Percentiles rank a stretch among this genome's conserved stretches.
phyloP scores from a whole-genome alignment of 305 asterid genomes.

The Solanum chacoense region DNA sequence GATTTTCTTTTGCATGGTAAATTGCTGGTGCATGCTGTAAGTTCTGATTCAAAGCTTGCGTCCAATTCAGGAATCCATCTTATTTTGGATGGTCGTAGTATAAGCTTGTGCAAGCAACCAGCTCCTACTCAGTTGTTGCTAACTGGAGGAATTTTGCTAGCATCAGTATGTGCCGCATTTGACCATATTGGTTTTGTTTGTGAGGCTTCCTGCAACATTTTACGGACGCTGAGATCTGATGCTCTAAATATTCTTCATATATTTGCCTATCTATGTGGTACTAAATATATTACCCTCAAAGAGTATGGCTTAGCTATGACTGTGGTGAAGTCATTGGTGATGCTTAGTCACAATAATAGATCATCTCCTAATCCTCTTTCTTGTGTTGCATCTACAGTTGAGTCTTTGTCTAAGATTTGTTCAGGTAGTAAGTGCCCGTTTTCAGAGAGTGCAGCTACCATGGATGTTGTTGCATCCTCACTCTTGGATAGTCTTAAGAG shows the following conservation, averaged over 20 bases:
- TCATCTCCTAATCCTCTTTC: slow-evolving; percentile 13
- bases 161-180: slow-evolving; percentile 53
- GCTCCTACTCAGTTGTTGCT: slow-evolving; percentile 48
- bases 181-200: slow-evolving; percentile 63
- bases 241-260: slow-evolving; percentile 57
- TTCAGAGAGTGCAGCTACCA: slow-evolving; percentile 40
- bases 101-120: slow-evolving; percentile 25
- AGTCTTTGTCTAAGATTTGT: slow-evolving; percentile 22
- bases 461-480: slow-evolving; percentile 39
- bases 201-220: slow-evolving; percentile 60
- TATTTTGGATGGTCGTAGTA: slow-evolving; percentile 27
- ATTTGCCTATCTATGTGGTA: slow-evolving; percentile 64
- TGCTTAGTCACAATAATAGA: slow-evolving; percentile 41
- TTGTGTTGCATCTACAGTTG: slow-evolving; percentile 14
- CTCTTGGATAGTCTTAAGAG: slow-evolving; percentile 53
- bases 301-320: slow-evolving; percentile 45
- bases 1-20: slow-evolving; percentile 53
- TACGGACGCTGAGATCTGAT: slow-evolving; percentile 30
- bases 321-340: slow-evolving; percentile 61
- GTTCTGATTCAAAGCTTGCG: slow-evolving; percentile 20
- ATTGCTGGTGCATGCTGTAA: slow-evolving; percentile 31
- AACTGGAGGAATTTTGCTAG: slow-evolving; percentile 56
- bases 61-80: slow-evolving; percentile 22
- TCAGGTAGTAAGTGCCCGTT: slow-evolving; percentile 55
- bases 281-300: slow-evolving; percentile 39